Evolutionary conservation across 345 rosid genomes (phyloP).

Genomic region (Carallia brachiata): DNA sequence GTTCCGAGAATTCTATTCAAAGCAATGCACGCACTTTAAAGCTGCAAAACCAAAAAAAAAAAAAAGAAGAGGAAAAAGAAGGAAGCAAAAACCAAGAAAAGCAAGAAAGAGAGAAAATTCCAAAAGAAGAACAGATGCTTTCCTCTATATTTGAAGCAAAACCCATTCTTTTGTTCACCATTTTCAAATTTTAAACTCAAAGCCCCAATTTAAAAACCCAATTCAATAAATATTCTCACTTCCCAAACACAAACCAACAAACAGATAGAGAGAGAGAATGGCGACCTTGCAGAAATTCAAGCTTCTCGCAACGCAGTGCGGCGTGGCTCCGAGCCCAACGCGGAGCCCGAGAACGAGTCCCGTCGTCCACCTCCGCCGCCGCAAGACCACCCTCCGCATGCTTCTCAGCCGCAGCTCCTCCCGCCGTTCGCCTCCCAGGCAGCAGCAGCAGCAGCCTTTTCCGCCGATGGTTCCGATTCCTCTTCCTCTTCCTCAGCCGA

Average conservation of each 20-base stretch:
- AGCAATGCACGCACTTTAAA: conserved; percentile 48
- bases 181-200: no score
- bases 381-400: conserved; percentile 75
- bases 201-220: no score
- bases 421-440: conserved; percentile 29
- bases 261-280: conserved; percentile 37
- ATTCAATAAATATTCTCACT: no score
- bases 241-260: conserved; percentile 6
- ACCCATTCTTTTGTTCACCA: no score
- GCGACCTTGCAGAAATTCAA: conserved; percentile 81
- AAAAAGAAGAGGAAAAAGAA: no score
- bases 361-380: conserved; percentile 57
- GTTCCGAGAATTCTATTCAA: conserved; percentile 49
- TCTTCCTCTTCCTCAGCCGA: not conserved
- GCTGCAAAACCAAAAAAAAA: conserved; percentile 16
- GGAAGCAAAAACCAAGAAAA: no score
- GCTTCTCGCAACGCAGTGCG: conserved; percentile 82
- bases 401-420: conserved; percentile 53
- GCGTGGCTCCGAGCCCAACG: conserved; percentile 74
- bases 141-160: conserved; percentile 34
- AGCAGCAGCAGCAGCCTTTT: conserved; percentile 2
- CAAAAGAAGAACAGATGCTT: conserved; percentile 32
- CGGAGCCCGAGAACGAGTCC: conserved; percentile 83
- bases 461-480: conserved; percentile 7
- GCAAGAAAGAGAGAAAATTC: conserved; percentile 6